phyloP scores from a whole-genome alignment of 2,329 filamentous ascomycete species.

The Paraphaeosphaeria minitans region DNA sequence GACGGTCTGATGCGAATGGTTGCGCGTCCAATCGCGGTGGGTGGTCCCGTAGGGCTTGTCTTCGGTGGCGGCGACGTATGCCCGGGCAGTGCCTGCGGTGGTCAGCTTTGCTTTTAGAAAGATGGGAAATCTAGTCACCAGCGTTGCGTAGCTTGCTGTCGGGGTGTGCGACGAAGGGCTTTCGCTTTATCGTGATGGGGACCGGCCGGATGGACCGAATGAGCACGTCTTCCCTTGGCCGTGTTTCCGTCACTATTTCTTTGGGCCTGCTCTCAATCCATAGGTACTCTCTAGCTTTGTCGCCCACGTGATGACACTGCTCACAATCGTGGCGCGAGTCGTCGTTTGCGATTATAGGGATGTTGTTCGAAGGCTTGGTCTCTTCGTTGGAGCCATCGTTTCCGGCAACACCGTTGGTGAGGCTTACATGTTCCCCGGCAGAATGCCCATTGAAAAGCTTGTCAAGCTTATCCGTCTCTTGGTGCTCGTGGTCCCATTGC shows the following conservation, averaged over 20 bases:
- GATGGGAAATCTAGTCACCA: constrained; percentile 11
- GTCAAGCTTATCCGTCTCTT: background rate
- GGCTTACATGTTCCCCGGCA: background rate
- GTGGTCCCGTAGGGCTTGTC: constrained; percentile 51
- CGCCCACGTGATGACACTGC: background rate
- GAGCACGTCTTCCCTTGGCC: constrained; percentile 1
- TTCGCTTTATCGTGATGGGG: constrained; percentile 8
- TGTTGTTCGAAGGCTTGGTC: background rate
- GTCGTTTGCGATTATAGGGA: background rate
- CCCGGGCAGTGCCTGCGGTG: constrained; percentile 47
- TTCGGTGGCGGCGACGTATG: constrained; percentile 48
- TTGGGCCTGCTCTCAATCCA: background rate
- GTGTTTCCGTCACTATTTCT: background rate
- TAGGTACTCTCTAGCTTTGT: background rate
- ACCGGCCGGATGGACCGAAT: constrained; percentile 3
- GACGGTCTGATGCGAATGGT: constrained; percentile 50
- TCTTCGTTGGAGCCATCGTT: constrained; percentile 1
- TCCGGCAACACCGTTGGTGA: constrained; percentile 2
- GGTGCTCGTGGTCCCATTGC: background rate
- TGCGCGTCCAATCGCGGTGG: constrained; percentile 44
- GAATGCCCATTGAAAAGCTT: background rate
- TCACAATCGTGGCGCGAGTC: background rate
- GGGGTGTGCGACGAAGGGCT: constrained; percentile 4
- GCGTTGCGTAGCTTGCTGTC: constrained; percentile 19
- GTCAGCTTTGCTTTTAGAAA: background rate